Evolutionary conservation across 805 yeast species (phyloP).

Genomic region (Starmerella khaoyaiensis): DNA sequence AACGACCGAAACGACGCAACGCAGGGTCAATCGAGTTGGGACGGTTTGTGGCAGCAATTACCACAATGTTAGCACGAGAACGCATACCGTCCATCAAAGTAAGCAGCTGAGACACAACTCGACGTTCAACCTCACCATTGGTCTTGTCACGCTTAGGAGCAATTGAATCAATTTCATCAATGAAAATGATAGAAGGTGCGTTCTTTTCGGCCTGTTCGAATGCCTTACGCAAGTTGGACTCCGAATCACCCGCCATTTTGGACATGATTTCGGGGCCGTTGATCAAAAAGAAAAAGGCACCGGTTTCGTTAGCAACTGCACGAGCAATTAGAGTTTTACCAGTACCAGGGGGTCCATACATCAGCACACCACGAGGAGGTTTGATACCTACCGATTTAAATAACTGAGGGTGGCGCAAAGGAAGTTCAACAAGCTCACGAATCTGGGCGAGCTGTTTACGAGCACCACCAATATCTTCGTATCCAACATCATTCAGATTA

Average conservation of each 20-base stretch:
- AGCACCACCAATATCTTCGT: slow-evolving; percentile 98
- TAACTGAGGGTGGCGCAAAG: slow-evolving; percentile 94
- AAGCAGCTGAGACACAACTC: slow-evolving; percentile 94
- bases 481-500: slow-evolving; percentile 91
- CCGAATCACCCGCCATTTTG: slow-evolving; percentile 99
- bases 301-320: slow-evolving; percentile 99
- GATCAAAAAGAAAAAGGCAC: slow-evolving; percentile 94
- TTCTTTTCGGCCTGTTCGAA: slow-evolving; percentile 99
- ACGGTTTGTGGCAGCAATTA: slow-evolving; percentile 92
- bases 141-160: slow-evolving; percentile 99
- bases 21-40: slow-evolving; percentile 83
- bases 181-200: slow-evolving; percentile 93
- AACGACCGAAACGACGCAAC: slow-evolving; percentile 71
- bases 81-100: slow-evolving; percentile 99
- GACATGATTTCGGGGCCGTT: slow-evolving; percentile 99
- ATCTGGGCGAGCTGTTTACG: slow-evolving; percentile 99
- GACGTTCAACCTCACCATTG: slow-evolving; percentile 98
- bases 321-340: slow-evolving; percentile 99
- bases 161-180: slow-evolving; percentile 96
- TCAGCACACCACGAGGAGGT: slow-evolving; percentile 93
- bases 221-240: slow-evolving; percentile 91
- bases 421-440: slow-evolving; percentile 95
- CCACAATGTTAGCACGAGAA: slow-evolving; percentile 96
- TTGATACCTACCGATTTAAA: slow-evolving; percentile 97
- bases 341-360: slow-evolving; percentile 98